Evolutionary conservation across 768 basidiomycete species (phyloP), one percentile per base, ranked within the genome.

Genomic region (Mycena galericulata): DNA sequence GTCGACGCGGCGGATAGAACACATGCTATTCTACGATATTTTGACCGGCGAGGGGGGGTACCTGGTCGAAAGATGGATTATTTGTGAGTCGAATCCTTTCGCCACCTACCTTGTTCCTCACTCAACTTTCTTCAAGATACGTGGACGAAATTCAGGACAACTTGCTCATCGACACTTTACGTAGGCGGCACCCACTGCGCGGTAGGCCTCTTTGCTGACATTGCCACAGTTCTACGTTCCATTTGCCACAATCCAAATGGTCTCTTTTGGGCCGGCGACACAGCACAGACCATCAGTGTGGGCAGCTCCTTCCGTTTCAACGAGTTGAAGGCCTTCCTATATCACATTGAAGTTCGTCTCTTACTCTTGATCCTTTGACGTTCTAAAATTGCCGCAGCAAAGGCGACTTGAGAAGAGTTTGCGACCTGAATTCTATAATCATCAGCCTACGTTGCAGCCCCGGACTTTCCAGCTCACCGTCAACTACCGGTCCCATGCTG

Each of bases 221-320:
- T 17, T 11, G 15, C 9, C 32, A 27, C 62, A 93, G 92, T 93
- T 4, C 76, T 93, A 43, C 80, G 91, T 32, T 80, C 81, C 0
- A 74, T 93, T n/a, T 92, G 90, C 67, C 76, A 77, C 14, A 92
- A 92, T 72, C 84, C 87, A 0, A 80, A 91, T 56, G 92, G 92
- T 0, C 77, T 92, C 22, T 90, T 93, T 68, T 93, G 91, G 90
- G 92, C 91, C 2, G 92, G 93, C 0, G 92, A 94, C 73, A 93
- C 92, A 0, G 91, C 92, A 0, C 92, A 94, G 69, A 91, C 92
- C 0, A 93, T 94, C 41, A 88, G 90, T 0, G 85, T 87, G 0
- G 92, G 92, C 3, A 91, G 90, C 68, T 85, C 90, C 0, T 94
- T 94, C 71, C 80, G 88, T 12, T 94, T 94, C 74, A 80, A 90